Base-by-base conservation (phyloP, 768 basidiomycete species). In the Vararia minispora region DNA sequence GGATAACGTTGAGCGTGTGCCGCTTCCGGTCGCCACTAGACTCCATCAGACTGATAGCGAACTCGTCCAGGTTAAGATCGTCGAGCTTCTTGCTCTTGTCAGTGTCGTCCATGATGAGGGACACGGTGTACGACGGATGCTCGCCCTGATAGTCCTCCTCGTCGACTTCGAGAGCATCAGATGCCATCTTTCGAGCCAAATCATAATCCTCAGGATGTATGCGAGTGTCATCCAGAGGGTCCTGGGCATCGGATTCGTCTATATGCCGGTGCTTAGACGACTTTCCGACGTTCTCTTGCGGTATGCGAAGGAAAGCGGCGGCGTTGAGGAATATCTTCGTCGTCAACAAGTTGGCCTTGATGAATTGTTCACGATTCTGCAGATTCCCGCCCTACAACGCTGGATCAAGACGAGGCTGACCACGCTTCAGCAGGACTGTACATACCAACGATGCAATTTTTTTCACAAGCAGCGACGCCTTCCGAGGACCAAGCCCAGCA, bases 201-300 rank as follows among this genome's bases (percentile, higher is more conserved):
- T 97, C 92, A 54, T 98, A 99, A 60, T 99, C 95, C 56, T 94
- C 88, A 5, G 89, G 89, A 53, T 99, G 95, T 37, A 99, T 88
- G 14, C 95, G 85, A 26, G 92, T 98, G 52, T 79, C 79, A 53
- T 99, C 95, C 37, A 99, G 67, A 4, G 92, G 88, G 57, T 99
- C 95, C 7, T 80, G 74, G 39, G 75, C 69, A 31, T 85, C 82
- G 27, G 75, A 71, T 32, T 76, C 74, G 23, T 80, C 76, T 42
- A 62, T 59, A 35, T 71, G 68, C 26, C 71, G 66, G 30, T 71
- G 69, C 58, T 85, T 85, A 23, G 64, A 51, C 30, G 69, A 65
- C 50, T 74, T 80, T 41, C 48, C 60, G 40, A 68, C 51, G 38
- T 79, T 77, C 14, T 89, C 83, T 39, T 85, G 80, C 10, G 75